Evolutionary conservation across 176 grass and related monocot species (phyloP).

Genomic region (Thinopyrum elongatum): DNA sequence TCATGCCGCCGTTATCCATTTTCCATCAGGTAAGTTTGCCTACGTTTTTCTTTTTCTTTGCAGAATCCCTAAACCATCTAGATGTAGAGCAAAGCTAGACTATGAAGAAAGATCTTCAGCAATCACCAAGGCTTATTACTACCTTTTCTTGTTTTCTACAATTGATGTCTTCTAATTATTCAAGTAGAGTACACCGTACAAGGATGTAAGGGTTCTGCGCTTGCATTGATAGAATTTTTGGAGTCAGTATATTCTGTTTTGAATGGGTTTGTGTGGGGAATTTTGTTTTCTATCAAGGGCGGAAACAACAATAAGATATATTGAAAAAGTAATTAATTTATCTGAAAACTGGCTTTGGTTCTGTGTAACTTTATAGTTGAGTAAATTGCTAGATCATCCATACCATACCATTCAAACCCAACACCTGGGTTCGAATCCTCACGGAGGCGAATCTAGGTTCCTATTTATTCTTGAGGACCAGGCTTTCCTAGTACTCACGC

Average conservation of each 20-base stretch:
- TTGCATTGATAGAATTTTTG: not conserved
- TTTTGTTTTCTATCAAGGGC: not conserved
- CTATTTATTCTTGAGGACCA: too few species aligned
- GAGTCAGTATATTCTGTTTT: not conserved
- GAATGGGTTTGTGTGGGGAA: not conserved
- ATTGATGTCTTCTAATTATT: slow-evolving; percentile 67
- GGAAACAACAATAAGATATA: not conserved
- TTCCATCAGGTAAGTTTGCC: too few species aligned
- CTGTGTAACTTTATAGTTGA: not conserved
- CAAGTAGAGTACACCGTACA: too few species aligned
- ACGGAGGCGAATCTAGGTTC: too few species aligned
- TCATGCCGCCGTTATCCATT: too few species aligned
- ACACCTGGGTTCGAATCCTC: too few species aligned
- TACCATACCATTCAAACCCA: too few species aligned
- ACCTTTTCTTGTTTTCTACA: slow-evolving; percentile 29
- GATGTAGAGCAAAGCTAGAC: too few species aligned
- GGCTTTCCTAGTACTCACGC: too few species aligned
- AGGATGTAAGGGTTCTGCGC: too few species aligned
- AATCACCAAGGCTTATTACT: not conserved
- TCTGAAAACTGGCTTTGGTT: not conserved
- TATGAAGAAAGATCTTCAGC: slow-evolving; percentile 24
- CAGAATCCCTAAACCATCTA: too few species aligned
- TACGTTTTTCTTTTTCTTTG: too few species aligned
- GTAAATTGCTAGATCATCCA: not conserved
- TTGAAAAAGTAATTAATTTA: not conserved